Evolutionary conservation across 768 basidiomycete genomes (phyloP).

Genomic region (Suillus luteus): DNA sequence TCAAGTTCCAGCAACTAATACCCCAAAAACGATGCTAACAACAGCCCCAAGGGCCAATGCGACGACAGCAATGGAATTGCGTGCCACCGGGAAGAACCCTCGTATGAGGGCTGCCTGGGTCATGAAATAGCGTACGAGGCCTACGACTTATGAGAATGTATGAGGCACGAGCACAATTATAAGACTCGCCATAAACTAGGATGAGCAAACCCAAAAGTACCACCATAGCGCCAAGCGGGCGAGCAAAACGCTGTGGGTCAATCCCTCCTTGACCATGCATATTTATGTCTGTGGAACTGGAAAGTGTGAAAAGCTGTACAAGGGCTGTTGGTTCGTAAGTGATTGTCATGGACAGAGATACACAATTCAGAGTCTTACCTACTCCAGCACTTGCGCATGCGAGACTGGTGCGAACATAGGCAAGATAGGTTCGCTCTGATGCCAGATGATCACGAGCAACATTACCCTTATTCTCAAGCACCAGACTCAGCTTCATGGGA

Average conservation of each 20-base stretch:
- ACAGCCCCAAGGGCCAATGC: slow-evolving; percentile 41
- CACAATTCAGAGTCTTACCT: slow-evolving; percentile 37
- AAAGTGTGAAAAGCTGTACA: slow-evolving; percentile 54
- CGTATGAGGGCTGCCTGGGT: slow-evolving; percentile 51
- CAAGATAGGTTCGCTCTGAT: slow-evolving; percentile 62
- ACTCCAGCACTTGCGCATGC: slow-evolving; percentile 61
- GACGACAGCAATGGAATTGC: slow-evolving; percentile 44
- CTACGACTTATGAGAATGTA: slow-evolving; percentile 29
- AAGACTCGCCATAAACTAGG: slow-evolving; percentile 48
- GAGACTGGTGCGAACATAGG: slow-evolving; percentile 66
- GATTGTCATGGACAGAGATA: background rate
- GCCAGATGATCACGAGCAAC: slow-evolving; percentile 68
- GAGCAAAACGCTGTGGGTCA: slow-evolving; percentile 37
- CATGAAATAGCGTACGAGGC: slow-evolving; percentile 52
- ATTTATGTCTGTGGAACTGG: slow-evolving; percentile 21
- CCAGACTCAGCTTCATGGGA: slow-evolving; percentile 29
- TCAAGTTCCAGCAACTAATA: slow-evolving; percentile 37
- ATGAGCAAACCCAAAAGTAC: slow-evolving; percentile 49
- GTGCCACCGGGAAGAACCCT: slow-evolving; percentile 57
- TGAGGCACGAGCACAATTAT: background rate
- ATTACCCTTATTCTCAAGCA: slow-evolving; percentile 59
- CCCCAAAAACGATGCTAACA: slow-evolving; percentile 44
- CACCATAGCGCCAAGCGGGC: slow-evolving; percentile 53
- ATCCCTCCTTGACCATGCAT: slow-evolving; percentile 2
- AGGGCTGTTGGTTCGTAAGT: slow-evolving; percentile 39